Percentiles rank a stretch among this genome's conserved stretches.
Evolutionary conservation across 345 rosid genomes (phyloP).

Genomic region (Eucalyptus globulus): DNA sequence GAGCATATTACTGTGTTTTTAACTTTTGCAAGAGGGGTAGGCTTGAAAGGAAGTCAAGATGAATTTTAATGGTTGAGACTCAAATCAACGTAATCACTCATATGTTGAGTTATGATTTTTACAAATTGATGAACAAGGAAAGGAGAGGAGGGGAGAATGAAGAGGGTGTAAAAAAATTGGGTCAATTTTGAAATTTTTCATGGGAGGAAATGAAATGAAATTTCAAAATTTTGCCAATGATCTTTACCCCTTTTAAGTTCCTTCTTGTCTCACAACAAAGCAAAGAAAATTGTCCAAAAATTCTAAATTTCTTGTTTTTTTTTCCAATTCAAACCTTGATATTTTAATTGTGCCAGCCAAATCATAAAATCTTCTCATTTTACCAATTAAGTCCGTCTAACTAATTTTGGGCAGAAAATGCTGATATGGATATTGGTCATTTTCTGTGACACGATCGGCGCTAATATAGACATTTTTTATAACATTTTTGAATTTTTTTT

Average conservation of each 20-base stretch:
- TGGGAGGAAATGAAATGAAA: background rate
- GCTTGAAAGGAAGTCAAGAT: background rate
- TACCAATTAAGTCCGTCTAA: fast-evolving
- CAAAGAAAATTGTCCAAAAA: too few species aligned
- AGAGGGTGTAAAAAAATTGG: background rate
- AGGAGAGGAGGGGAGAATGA: background rate
- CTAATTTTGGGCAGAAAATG: too few species aligned
- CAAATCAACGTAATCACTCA: background rate
- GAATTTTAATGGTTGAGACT: background rate
- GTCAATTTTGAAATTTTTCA: background rate
- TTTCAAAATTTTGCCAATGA: background rate
- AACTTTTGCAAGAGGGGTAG: background rate
- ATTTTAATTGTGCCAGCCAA: too few species aligned
- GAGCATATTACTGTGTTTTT: background rate
- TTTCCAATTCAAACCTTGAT: too few species aligned
- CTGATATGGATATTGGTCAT: too few species aligned
- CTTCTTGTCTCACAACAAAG: background rate
- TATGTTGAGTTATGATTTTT: background rate
- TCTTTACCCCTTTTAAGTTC: background rate
- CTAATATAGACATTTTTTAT: too few species aligned
- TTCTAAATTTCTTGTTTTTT: too few species aligned
- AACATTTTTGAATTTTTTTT: too few species aligned
- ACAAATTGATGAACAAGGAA: background rate
- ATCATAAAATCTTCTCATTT: too few species aligned
- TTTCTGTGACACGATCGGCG: fast-evolving